Evolutionary conservation across 306 rosid genomes (phyloP).

Genomic region (Prunus mume): DNA sequence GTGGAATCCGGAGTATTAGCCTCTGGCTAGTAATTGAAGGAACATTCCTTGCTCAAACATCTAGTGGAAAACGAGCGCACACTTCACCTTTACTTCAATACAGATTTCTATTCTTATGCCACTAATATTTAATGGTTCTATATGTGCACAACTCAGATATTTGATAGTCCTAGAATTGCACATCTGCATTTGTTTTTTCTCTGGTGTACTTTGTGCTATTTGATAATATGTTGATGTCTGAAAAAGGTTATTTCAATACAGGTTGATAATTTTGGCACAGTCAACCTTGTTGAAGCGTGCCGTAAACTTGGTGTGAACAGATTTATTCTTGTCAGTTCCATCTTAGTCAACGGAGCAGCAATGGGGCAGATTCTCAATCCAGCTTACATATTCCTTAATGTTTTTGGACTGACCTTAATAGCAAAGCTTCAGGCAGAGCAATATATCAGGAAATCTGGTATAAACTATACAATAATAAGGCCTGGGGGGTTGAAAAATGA

Average conservation of each 20-base stretch:
- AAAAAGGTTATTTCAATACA: constrained; percentile 23
- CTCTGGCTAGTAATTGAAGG: background rate
- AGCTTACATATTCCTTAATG: constrained; percentile 84
- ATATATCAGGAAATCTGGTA: constrained; percentile 78
- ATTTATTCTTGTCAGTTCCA: constrained; percentile 88
- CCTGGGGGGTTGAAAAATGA: constrained; percentile 93
- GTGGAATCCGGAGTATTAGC: background rate
- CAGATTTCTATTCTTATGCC: background rate
- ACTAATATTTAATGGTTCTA: background rate
- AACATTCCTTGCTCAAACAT: background rate
- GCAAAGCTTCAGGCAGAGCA: constrained; percentile 94
- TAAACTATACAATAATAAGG: constrained; percentile 91
- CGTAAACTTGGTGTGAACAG: constrained; percentile 67
- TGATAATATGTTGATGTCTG: background rate
- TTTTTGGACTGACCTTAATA: constrained; percentile 83
- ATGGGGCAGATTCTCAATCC: constrained; percentile 94
- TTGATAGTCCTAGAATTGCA: background rate
- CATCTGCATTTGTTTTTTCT: background rate
- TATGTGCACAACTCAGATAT: background rate
- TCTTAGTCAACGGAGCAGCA: constrained; percentile 93
- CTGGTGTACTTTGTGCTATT: background rate
- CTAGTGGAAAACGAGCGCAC: background rate
- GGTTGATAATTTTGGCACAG: constrained; percentile 94
- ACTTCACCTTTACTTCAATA: background rate
- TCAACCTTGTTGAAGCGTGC: constrained; percentile 92